Evolutionary conservation across 441 rosid genomes (phyloP), one percentile per base, ranked within the genome.

Genomic region (Euphorbia celastroides): DNA sequence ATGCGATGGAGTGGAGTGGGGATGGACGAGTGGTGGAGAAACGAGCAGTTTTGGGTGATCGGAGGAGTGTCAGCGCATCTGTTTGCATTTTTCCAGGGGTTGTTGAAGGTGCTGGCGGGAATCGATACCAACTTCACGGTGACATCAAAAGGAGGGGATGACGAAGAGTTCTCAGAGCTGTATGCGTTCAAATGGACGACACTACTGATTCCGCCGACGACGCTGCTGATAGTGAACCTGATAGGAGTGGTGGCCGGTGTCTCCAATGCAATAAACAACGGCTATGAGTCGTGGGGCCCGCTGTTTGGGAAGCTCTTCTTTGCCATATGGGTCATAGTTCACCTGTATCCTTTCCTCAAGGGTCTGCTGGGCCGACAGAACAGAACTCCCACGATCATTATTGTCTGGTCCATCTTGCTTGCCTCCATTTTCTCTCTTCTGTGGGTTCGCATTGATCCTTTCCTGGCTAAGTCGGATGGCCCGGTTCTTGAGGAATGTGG

Each of bases 1-100:
- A 90, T 94, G 96, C 93, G 83, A 72, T 94, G 99, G 99, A 94
- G 99, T 13, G 89, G 89, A 17, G 99, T 94, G 12, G 97, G 96
- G 8, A 87, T 92, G 57, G 86, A 94, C 28, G 96, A 92, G 75
- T 90, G 97, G 98, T 94, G 99, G 99, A 90, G 99, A 78, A 94
- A 94, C 6, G 97, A 94, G 82, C 99, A 94, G 81, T 94, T 94
- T 67, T 94, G 99, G 99, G 99, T 94, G 64, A 94, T 94, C 5
- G 98, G 99, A 30, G 99, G 98, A 0, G 91, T 75, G n/a, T 94
- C 99, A n/a, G 75, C 97, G 0, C 99, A 94, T 72, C 79, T 94
- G 7, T 92, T 92, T 73, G 99, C 99, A 14, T 90, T 94, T 52
- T 79, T 94, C 80, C 99, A 94, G 75, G 99, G 98, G 75, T 80